Evolutionary conservation across 2,329 filamentous ascomycete species (phyloP).

Genomic region (Aspergillus piperis): DNA sequence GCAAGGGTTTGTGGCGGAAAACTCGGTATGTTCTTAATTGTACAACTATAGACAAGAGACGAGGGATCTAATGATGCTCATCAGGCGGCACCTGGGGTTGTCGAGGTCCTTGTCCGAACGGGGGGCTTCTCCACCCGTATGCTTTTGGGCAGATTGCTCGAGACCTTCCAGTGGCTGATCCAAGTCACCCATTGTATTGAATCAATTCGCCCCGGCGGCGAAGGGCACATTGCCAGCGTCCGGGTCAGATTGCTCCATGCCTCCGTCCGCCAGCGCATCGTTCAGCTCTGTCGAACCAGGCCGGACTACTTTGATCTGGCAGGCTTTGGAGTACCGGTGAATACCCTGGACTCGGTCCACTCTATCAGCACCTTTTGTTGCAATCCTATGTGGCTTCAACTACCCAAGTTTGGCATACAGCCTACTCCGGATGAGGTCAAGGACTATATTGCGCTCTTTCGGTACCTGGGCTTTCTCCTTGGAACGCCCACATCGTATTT

Average conservation of each 20-base stretch:
- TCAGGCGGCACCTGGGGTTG: constrained; percentile 65
- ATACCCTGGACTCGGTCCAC: constrained; percentile 70
- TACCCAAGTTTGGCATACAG: constrained; percentile 70
- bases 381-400: constrained; percentile 64
- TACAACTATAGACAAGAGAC: no score
- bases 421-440: constrained; percentile 59
- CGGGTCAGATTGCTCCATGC: constrained; percentile 69
- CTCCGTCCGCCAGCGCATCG: constrained; percentile 64
- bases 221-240: constrained; percentile 63
- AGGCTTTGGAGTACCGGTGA: constrained; percentile 65
- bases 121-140: constrained; percentile 70
- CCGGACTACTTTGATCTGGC: constrained; percentile 63
- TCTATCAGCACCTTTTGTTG: constrained; percentile 70
- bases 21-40: constrained; percentile 16
- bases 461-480: constrained; percentile 68
- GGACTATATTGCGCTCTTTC: constrained; percentile 73
- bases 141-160: constrained; percentile 63
- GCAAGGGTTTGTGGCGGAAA: constrained; percentile 26
- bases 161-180: constrained; percentile 73
- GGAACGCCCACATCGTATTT: constrained; percentile 66
- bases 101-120: constrained; percentile 71
- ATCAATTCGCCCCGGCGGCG: constrained; percentile 66
- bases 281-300: constrained; percentile 54
- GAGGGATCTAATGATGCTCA: background rate
- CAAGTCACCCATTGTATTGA: constrained; percentile 65